Evolutionary conservation across 1,284 basidiomycete genomes (phyloP), one percentile per base, ranked within the genome.

Genomic region (Fomitopsis pinicola): DNA sequence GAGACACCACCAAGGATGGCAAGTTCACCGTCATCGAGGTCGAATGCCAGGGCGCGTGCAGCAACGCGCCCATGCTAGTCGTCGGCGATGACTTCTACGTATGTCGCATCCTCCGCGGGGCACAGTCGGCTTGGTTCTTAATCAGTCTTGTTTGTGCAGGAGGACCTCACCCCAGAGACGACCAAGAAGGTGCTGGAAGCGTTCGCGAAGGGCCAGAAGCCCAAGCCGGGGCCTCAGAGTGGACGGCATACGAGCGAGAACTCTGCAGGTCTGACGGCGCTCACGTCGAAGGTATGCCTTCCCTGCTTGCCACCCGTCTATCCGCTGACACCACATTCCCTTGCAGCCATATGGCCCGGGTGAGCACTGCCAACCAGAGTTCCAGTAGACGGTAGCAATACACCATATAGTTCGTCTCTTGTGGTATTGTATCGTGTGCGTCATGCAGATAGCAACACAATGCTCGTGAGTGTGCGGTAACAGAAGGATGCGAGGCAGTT

Each of bases 61-160:
- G 92, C 68, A 99, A 98, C 77, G 97, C 97, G n/a, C 97, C 97
- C 12, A 99, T 99, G 97, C 82, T 99, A 76, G 95, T 92, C 68
- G 85, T 99, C 73, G 92, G 92, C 58, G 97, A 99, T 72, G 95
- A 98, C 75, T 99, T 93, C 81, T 99, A 96, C 76, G 93, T 94
- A 70, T 65, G 89, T 80, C 8, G 10, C 42, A 46, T 52, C 30
- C 54, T 45, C 36, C 26, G 5, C 30, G 30, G 19, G 36, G 54
- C 10, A 56, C 44, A 67, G 53, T 63, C 40, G 40, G 30, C 26
- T 55, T 64, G 60, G 67, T 50, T 19, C 42, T 30, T 0, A 38
- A 28, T 45, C 12, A 9, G 19, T 35, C 62, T 53, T 42, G 15
- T 17, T 28, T 17, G 1, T 60, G 26, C 72, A 95, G 94, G 97